Conservation (phyloP, 257 asterid species). For the Solanum verrucosum region DNA sequence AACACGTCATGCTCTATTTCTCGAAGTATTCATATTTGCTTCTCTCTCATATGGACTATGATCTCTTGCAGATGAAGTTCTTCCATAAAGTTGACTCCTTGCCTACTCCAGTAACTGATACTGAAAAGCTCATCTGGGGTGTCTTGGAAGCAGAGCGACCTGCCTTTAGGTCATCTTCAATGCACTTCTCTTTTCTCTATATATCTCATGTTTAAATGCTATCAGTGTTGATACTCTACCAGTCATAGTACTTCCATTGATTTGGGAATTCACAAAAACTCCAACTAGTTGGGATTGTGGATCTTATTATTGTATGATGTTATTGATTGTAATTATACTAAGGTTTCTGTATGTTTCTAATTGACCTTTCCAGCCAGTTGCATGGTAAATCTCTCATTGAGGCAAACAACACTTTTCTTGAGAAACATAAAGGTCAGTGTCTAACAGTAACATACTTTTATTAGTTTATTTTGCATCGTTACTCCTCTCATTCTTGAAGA, state of each 20-base stretch:
- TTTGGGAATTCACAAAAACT: background rate
- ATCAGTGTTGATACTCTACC: background rate
- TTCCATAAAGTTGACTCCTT: constrained; percentile 67
- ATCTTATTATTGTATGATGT: background rate
- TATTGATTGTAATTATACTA: background rate
- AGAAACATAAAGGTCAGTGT: constrained; percentile 57
- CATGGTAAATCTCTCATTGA: constrained; percentile 63
- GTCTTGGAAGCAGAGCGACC: constrained; percentile 83
- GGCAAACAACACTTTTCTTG: constrained; percentile 67
- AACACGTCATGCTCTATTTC: background rate
- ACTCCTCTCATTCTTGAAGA: background rate
- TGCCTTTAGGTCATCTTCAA: constrained; percentile 45
- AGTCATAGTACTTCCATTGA: background rate
- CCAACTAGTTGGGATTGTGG: background rate
- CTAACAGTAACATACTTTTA: background rate
- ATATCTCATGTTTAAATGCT: background rate
- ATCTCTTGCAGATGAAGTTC: constrained; percentile 58
- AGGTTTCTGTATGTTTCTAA: constrained; percentile 1
- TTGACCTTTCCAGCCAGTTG: constrained; percentile 53
- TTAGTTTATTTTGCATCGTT: background rate
- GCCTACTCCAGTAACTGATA: constrained; percentile 60
- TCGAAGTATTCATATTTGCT: background rate
- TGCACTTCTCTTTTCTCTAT: background rate
- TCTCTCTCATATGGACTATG: background rate
- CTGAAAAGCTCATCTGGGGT: constrained; percentile 72